These are phyloP conservation scores for Hanseniaspora jakobsenii DNA, from an alignment of 805 yeast species.

Conservation along the genomic window DNA sequence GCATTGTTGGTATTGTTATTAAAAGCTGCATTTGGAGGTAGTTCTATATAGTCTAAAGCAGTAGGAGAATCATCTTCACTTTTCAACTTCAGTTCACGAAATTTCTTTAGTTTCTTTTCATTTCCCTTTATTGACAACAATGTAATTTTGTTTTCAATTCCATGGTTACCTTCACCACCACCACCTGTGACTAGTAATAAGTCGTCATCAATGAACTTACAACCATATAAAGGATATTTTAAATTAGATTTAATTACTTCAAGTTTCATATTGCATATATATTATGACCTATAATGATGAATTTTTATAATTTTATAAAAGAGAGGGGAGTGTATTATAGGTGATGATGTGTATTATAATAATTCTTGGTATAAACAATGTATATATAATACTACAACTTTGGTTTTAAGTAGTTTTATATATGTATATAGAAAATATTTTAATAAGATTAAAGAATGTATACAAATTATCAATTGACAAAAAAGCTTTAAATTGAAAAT, in stretches of 20 bases:
- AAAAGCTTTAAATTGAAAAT: no score
- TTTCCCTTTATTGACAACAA: conserved; percentile 42
- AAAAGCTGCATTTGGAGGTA: neutral
- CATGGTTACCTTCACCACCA: conserved; percentile 88
- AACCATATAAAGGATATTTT: conserved; percentile 75
- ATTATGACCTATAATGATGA: neutral
- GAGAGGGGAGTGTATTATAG: no score
- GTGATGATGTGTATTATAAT: no score
- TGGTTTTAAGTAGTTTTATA: no score
- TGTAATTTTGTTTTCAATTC: conserved; percentile 72
- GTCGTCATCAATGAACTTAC: conserved; percentile 50
- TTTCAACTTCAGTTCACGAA: conserved; percentile 49
- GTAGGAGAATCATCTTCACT: conserved; percentile 79
- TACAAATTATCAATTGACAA: no score
- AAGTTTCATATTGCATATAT: conserved; percentile 20
- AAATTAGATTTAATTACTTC: conserved; percentile 24
- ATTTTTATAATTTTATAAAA: no score
- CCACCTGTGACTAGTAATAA: conserved; percentile 77
- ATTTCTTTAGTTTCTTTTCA: conserved; percentile 39
- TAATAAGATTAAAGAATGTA: no score
- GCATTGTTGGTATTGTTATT: neutral
- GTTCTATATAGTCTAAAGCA: conserved; percentile 43
- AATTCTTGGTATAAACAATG: no score
- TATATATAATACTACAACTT: no score
- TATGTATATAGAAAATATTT: no score